Conservation (phyloP, 345 rosid species). For the Rhodamnia argentea region DNA sequence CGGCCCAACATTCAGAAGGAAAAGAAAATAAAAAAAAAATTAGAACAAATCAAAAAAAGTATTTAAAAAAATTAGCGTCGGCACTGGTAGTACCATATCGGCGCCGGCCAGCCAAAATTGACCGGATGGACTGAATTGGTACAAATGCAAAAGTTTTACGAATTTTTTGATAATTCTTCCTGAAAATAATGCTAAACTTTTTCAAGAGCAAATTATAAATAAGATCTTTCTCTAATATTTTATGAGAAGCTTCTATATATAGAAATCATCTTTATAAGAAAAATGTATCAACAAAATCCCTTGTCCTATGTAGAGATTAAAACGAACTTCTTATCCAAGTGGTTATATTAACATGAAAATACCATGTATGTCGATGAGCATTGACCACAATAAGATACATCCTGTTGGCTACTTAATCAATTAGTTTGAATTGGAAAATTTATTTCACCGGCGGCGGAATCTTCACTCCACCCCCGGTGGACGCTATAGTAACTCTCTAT, state of each 20-base stretch:
- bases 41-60: too few species aligned
- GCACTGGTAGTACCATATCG: too few species aligned
- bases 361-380: not conserved
- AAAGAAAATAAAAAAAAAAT: too few species aligned
- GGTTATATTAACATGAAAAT: not conserved
- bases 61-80: too few species aligned
- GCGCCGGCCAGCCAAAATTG: too few species aligned
- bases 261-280: not conserved
- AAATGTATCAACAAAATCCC: not conserved
- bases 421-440: not conserved
- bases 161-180: too few species aligned
- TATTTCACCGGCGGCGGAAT: not conserved
- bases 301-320: not conserved
- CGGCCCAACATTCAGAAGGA: too few species aligned
- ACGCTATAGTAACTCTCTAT: not conserved
- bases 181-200: not conserved
- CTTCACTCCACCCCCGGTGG: accelerated
- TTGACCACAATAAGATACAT: not conserved
- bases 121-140: too few species aligned
- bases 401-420: not conserved
- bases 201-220: not conserved
- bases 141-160: too few species aligned
- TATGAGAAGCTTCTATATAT: not conserved
- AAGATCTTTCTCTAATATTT: not conserved
- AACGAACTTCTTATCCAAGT: accelerated